Base-by-base conservation (phyloP, 441 rosid genomes). In the Erysimum cheiri region DNA sequence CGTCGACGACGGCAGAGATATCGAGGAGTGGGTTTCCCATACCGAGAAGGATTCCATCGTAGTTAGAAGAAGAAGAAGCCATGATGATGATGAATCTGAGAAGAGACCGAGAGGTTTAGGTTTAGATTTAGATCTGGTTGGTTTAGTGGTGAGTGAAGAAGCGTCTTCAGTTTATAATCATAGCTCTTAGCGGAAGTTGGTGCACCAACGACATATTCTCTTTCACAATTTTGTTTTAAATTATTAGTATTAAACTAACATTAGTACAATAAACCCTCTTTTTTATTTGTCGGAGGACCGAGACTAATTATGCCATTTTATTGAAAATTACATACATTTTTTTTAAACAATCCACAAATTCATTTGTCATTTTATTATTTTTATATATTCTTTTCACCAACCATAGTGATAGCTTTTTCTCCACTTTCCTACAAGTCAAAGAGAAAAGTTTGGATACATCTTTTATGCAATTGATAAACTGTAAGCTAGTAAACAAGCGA, bases 21-120 rank as follows among this genome's bases (percentile, higher is more conserved):
- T 93, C 98, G 70, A 93, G 90, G 39, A 93, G 96, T 4, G 98
- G 97, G 57, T 91, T 93, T 19, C 98, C 97, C 96, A 93, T 91
- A 5, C 98, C 98, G 71, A 93, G 14, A 3, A 93, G 79, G 67
- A 88, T 74, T 28, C 91, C 85, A 49, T 87, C 87, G 69, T 50
- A 74, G 54, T 74, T 39, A 44, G 77, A 53, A 72, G 77, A 53
- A 72, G 77, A 67, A 73, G 17, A 60, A 32, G 81, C 90, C 96
- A 92, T 92, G 71, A 47, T 67, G 75, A 56, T 69, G 4, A 55
- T 3, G 36, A 52, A 32, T 28, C 11, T 32, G 22, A 41, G 41
- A 9, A 24, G 74, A 70, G 36, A 48, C 2, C 15, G 3, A 46
- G 8, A 66, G 56, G 69, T 53, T 74, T 5, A 31, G 54, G 24